Evolutionary conservation across 2,329 filamentous ascomycete species (phyloP).

Genomic region (Parafenestella ontariensis): DNA sequence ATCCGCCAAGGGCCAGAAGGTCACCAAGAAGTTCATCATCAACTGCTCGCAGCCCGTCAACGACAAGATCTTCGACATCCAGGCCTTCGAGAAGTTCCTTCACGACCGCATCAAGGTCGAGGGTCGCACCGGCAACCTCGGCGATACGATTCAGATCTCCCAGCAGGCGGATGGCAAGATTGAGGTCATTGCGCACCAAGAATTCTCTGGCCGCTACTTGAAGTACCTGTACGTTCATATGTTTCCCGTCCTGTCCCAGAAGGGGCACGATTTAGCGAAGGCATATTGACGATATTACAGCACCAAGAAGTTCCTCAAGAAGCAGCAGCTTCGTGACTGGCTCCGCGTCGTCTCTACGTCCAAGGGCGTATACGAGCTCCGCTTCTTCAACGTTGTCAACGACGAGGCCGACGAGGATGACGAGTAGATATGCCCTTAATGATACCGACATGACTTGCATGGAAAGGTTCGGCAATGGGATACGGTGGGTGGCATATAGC

Average conservation of each 20-base stretch:
- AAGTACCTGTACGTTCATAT: constrained; percentile 88
- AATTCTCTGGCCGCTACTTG: constrained; percentile 98
- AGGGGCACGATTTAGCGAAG: not conserved
- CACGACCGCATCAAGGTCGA: constrained; percentile 99
- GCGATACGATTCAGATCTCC: constrained; percentile 88
- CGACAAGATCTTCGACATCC: constrained; percentile 99
- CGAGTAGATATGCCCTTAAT: constrained; percentile 70
- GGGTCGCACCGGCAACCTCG: constrained; percentile 96
- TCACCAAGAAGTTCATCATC: constrained; percentile 98
- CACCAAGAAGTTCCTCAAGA: constrained; percentile 99
- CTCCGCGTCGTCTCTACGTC: constrained; percentile 97
- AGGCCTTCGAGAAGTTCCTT: constrained; percentile 99
- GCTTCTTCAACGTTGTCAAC: constrained; percentile 99
- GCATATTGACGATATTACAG: constrained; percentile 56
- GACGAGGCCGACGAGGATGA: constrained; percentile 98
- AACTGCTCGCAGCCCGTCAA: constrained; percentile 97
- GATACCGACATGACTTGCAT: constrained; percentile 25
- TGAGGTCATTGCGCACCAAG: constrained; percentile 95
- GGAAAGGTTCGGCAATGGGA: constrained; percentile 26
- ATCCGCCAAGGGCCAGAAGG: constrained; percentile 67
- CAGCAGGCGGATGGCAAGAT: constrained; percentile 96
- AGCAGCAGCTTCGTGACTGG: constrained; percentile 99
- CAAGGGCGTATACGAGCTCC: constrained; percentile 98
- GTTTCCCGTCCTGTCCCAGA: no score
- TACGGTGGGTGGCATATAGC: constrained; percentile 37